Evolutionary conservation across 2,329 filamentous ascomycete genomes (phyloP).

Genomic region (Exophiala spinifera): DNA sequence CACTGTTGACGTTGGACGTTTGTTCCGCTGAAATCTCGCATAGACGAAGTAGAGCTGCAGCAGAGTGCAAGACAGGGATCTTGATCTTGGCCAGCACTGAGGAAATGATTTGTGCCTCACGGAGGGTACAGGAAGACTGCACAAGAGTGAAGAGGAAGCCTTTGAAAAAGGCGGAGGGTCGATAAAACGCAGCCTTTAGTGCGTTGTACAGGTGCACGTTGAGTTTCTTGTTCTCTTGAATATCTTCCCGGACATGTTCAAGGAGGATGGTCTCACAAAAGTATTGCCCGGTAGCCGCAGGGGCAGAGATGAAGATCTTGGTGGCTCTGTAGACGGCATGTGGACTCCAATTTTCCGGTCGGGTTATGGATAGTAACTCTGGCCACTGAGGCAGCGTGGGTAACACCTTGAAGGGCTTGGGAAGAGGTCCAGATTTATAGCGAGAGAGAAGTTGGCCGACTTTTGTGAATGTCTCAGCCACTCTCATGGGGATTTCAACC

Average conservation of each 20-base stretch:
- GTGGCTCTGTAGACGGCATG: constrained; percentile 87
- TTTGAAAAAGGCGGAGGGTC: constrained; percentile 95
- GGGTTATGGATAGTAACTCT: constrained; percentile 78
- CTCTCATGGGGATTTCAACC: constrained; percentile 82
- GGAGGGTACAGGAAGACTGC: constrained; percentile 77
- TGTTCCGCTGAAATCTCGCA: constrained; percentile 94
- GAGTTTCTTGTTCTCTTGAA: constrained; percentile 88
- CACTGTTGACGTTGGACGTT: constrained; percentile 69
- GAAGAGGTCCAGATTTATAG: constrained; percentile 93
- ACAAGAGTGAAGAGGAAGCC: constrained; percentile 90
- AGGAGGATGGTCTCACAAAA: constrained; percentile 87
- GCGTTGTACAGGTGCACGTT: constrained; percentile 95
- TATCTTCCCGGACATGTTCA: constrained; percentile 88
- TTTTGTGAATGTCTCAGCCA: constrained; percentile 72
- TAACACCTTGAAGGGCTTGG: constrained; percentile 96
- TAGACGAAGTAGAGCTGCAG: constrained; percentile 82
- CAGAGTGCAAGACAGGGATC: constrained; percentile 87
- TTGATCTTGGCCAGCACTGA: constrained; percentile 81
- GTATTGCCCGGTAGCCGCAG: constrained; percentile 72
- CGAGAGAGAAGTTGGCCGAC: constrained; percentile 83
- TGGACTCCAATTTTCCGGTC: constrained; percentile 72
- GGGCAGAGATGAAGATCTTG: constrained; percentile 84
- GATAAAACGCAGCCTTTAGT: constrained; percentile 88
- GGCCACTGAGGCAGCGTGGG: constrained; percentile 92
- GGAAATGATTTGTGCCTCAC: constrained; percentile 88